A percentile compares a stretch with the other conserved stretches of the same genome.
phyloP scores from a whole-genome alignment of 108 stramenopile genomes.

The Licmophora abbreviata region DNA sequence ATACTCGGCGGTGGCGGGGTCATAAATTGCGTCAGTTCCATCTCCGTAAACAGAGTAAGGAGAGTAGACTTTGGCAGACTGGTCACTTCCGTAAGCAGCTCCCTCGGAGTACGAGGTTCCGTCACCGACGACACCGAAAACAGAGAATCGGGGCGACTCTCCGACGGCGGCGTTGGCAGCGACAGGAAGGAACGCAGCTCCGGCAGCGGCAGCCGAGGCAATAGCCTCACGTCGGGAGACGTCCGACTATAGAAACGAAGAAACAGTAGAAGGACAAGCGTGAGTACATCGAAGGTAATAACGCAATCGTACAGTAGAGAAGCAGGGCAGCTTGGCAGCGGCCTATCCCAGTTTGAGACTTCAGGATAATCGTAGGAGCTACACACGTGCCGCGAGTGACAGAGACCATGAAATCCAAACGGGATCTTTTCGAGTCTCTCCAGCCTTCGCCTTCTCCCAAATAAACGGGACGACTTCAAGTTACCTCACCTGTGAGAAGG shows the following conservation, averaged over 20 bases:
- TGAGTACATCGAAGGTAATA: neutral
- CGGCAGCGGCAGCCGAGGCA: slow-evolving; percentile 61
- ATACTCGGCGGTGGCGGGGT: slow-evolving; percentile 31
- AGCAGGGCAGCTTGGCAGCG: neutral
- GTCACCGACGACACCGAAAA: slow-evolving; percentile 83
- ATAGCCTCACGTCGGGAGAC: slow-evolving; percentile 69
- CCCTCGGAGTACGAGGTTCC: slow-evolving; percentile 80
- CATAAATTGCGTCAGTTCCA: slow-evolving; percentile 46
- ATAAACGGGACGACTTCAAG: neutral
- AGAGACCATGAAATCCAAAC: neutral
- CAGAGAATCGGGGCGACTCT: slow-evolving; percentile 85
- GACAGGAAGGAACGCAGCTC: slow-evolving; percentile 66
- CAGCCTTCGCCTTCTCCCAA: neutral
- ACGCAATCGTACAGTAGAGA: neutral
- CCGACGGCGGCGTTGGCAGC: slow-evolving; percentile 80
- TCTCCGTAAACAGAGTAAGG: slow-evolving; percentile 79
- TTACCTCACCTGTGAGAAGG: slow-evolving; percentile 52
- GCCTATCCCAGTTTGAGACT: too few species aligned
- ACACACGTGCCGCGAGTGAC: neutral
- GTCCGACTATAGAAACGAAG: slow-evolving; percentile 18
- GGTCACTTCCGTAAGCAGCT: slow-evolving; percentile 83
- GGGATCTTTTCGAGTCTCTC: neutral
- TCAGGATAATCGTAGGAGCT: too few species aligned
- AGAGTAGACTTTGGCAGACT: slow-evolving; percentile 52
- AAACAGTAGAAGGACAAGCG: slow-evolving; percentile 1